Percentiles rank a stretch among this genome's conserved stretches.
These are phyloP conservation scores for Stropharia rugosoannulata DNA, from an alignment of 768 basidiomycete species.

Conservation along the genomic window DNA sequence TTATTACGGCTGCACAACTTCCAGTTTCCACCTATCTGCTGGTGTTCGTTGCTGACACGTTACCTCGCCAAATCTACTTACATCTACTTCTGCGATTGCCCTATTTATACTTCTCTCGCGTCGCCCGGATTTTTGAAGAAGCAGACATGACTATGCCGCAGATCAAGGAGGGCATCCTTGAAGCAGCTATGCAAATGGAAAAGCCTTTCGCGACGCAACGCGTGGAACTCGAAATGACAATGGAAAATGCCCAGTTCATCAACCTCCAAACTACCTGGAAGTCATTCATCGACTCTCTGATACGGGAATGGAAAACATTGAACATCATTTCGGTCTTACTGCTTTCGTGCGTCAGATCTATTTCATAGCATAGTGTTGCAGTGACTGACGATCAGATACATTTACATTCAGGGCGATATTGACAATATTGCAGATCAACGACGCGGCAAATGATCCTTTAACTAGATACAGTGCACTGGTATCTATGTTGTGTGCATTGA, in stretches of 20 bases:
- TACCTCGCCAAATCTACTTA: constrained; percentile 16
- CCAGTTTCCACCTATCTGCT: no score
- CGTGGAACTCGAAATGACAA: constrained; percentile 2
- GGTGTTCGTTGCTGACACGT: constrained; percentile 17
- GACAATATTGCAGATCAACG: constrained; percentile 32
- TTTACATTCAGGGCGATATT: constrained; percentile 27
- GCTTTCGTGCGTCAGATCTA: constrained; percentile 22
- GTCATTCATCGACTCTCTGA: constrained; percentile 26
- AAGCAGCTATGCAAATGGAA: constrained; percentile 10
- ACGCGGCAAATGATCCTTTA: constrained; percentile 49
- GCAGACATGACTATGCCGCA: constrained; percentile 61
- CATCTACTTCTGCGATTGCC: constrained; percentile 54
- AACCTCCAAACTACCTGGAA: constrained; percentile 27
- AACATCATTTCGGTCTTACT: constrained; percentile 34
- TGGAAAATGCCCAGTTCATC: constrained; percentile 13
- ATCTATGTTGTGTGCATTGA: constrained; percentile 56
- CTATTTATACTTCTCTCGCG: constrained; percentile 64
- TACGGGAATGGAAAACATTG: constrained; percentile 35
- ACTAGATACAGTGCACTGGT: constrained; percentile 56
- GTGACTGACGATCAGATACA: no score
- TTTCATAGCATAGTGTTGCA: no score
- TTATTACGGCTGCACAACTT: no score
- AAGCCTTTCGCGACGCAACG: not conserved
- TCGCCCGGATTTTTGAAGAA: constrained; percentile 62
- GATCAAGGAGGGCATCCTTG: constrained; percentile 38